Evolutionary conservation across 1,284 basidiomycete genomes (phyloP), one percentile per base, ranked within the genome.

Genomic region (Cutaneotrichosporon sp.): DNA sequence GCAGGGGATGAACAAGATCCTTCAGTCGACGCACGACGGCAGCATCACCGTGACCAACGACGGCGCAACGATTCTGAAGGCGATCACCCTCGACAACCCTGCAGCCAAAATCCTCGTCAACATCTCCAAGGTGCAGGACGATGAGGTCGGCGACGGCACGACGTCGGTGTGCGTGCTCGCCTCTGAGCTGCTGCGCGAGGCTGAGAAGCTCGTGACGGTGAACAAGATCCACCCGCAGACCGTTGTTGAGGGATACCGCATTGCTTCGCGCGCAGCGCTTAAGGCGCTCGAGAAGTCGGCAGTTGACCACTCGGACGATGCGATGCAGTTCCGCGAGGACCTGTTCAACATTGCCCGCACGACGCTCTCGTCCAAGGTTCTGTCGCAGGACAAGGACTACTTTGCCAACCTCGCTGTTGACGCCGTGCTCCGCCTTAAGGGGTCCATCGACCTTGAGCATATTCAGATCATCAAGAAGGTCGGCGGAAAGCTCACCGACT

Each of bases 391-490:
- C 79, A 98, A 99, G 78, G 85, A 92, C 52, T 98, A 98, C 76
- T 99, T 99, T 77, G 88, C 96, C 45, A 97, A 97, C 68, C 84
- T 99, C 37, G 94, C 96, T 3, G 94, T 99, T 17, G 91, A 96
- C 74, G 96, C 96, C 32, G 96, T 99, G 2, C 80, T 98, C 49
- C 82, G 96, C 35, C 76, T 99, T 43, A 96, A 94, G 80, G 90
- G 86, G 50, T 94, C 90, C 32, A 94, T 90, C 51, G 88, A 98
- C 77, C 79, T 99, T 24, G 96, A 99, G 65, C 93, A 98, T 73
- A 97, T 99, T 62, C 96, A 99, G 77, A 88, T 98, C 75, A 99
- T 98, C 80, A 99, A 99, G 81, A 97, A 97, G 78, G 88, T 90
- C 32, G 96, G 96, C 54, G 96, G 96, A 55, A 98, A 98, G 78